A percentile compares a stretch with the other conserved stretches of the same genome.
phyloP scores from a whole-genome alignment of 2,329 filamentous ascomycete species.

The Hymenoscyphus occultus region DNA sequence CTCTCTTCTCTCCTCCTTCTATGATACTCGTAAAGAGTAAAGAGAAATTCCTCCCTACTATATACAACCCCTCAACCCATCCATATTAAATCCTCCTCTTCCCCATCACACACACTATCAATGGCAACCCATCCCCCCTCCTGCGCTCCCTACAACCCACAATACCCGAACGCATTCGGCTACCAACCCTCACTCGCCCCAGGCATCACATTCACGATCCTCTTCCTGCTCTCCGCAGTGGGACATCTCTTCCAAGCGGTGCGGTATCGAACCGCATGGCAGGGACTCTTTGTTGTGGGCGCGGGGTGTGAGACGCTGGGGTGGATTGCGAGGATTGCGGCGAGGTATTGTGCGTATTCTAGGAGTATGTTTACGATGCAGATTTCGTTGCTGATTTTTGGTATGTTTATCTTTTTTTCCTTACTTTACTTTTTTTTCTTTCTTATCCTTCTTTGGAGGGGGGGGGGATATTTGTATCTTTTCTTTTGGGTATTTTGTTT shows the following conservation, averaged over 20 bases:
- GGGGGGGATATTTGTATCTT: too few relatives aligned
- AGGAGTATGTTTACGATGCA: conserved; percentile 38
- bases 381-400: conserved; percentile 45
- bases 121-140: conserved; percentile 8
- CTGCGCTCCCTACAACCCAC: conserved; percentile 1
- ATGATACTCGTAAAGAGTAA: too few relatives aligned
- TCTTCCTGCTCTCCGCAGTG: conserved; percentile 44
- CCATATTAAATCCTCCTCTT: too few relatives aligned
- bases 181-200: conserved; percentile 24
- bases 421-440: too few relatives aligned
- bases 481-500: too few relatives aligned
- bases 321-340: conserved; percentile 35
- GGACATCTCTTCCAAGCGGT: conserved; percentile 43
- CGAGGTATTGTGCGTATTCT: conserved; percentile 33
- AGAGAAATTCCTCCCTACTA: neutral
- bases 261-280: conserved; percentile 47
- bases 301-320: conserved; percentile 41
- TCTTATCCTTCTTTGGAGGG: too few relatives aligned
- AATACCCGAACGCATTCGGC: conserved; percentile 11
- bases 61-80: too few relatives aligned
- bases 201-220: conserved; percentile 44
- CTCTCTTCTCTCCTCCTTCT: neutral
- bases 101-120: too few relatives aligned
- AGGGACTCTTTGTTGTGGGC: conserved; percentile 45
- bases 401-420: conserved; percentile 38